These are phyloP conservation scores for Coprinopsis sp. DNA, from an alignment of 768 basidiomycete species.

Conservation along the genomic window DNA sequence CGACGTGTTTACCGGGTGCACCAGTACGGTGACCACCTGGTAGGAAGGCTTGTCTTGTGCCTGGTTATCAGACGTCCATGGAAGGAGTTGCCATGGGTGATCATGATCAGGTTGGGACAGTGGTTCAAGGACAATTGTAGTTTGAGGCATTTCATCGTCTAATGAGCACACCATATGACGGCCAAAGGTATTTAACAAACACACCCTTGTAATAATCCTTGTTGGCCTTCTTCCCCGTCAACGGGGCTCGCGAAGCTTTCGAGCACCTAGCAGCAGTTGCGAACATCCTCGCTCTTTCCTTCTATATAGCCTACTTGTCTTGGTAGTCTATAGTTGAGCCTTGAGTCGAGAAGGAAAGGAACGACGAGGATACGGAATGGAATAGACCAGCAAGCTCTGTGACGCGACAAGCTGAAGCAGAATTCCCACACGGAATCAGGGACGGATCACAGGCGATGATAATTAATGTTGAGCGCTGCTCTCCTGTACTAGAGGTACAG, in stretches of 20 bases:
- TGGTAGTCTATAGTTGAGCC: no score
- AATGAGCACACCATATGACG: background rate
- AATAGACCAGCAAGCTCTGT: conserved; percentile 8
- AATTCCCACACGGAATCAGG: no score
- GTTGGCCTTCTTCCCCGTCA: conserved; percentile 85
- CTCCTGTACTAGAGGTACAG: no score
- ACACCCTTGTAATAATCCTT: conserved; percentile 96
- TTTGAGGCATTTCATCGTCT: no score
- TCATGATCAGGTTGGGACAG: no score
- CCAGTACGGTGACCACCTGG: conserved; percentile 85
- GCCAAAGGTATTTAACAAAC: conserved; percentile 9
- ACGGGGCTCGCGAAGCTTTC: conserved; percentile 78
- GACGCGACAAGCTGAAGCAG: conserved; percentile 4
- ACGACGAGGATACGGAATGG: conserved; percentile 2
- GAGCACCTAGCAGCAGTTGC: conserved; percentile 65
- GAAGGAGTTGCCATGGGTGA: no score
- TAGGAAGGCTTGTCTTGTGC: conserved; percentile 77
- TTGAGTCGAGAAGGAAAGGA: no score
- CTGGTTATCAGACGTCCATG: conserved; percentile 35
- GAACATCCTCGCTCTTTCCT: conserved; percentile 65
- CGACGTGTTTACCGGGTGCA: conserved; percentile 83
- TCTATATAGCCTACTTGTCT: no score
- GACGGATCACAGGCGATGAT: no score
- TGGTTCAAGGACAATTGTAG: no score
- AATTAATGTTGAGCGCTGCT: no score